Evolutionary conservation across 148 eudicot species (phyloP), one percentile per base, ranked within the genome.

Genomic region (Rhododendron simsii): DNA sequence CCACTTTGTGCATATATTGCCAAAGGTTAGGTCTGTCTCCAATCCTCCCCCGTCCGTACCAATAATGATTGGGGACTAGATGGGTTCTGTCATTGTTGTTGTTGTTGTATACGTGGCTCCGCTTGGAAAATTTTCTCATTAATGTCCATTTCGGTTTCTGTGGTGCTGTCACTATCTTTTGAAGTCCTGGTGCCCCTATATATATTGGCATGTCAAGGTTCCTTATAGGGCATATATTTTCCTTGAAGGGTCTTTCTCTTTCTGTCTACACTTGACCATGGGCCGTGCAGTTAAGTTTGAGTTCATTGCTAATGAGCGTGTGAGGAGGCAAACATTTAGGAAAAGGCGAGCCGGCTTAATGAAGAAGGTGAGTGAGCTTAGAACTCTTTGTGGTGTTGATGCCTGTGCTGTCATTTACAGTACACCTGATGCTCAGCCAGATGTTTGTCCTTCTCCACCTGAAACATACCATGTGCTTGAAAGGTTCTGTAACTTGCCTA

Each of bases 281-380:
- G 85, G 47, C 9, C 78, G 88, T 28, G 11, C 74, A 16, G 86
- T 57, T 63, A 87, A 83, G 79, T 51, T 61, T 50, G 78, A 59
- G 74, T 41, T 82, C 7, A 83, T 82, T 41, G 74, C 81, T 14
- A 41, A 86, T 76, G 67, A 83, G 50, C 13, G 59, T 74, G 85
- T 51, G 47, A 45, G 85, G 85, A 53, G 21, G 55, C 71, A 77
- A n/a, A 82, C 88, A 78, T 86, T 12, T 79, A 50, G 30, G 3
- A 86, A 41, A 71, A 59, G 85, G 63, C 83, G 59, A 81, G 61
- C 81, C 2, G 85, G 82, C 1, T 83, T 82, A 4, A 61, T 83
- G 53, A 82, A 86, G 74, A 86, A 86, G 81, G 73, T 83, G 59
- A 77, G 71, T 23, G 88, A 87, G 45, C 33, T 87, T 21, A 78